Evolutionary conservation across 345 rosid genomes (phyloP).

Genomic region (Boechera retrofracta): DNA sequence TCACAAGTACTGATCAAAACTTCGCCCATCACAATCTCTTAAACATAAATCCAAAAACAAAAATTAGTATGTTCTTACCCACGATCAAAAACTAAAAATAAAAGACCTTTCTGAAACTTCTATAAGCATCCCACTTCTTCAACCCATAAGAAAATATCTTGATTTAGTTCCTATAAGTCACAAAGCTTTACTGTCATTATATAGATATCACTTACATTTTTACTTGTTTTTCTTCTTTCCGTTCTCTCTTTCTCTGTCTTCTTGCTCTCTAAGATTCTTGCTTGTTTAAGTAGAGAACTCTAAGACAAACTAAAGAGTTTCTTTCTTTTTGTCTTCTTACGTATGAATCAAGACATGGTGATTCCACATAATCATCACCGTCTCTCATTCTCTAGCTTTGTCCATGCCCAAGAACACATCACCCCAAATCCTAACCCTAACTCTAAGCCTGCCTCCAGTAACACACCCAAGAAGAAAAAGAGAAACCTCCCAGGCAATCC

Average conservation of each 20-base stretch:
- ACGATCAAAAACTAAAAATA: background rate
- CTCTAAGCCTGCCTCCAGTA: conserved; percentile 50
- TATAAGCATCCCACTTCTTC: background rate
- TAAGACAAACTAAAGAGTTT: conserved; percentile 31
- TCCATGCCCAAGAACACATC: conserved; percentile 47
- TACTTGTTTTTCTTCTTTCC: conserved; percentile 13
- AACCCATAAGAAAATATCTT: conserved; percentile 2
- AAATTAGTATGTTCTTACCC: background rate
- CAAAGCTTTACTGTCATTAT: conserved; percentile 28
- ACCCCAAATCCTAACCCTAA: conserved; percentile 52
- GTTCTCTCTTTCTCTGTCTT: conserved; percentile 21
- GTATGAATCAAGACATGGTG: conserved; percentile 41
- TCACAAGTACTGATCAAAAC: conserved; percentile 30
- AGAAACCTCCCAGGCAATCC: conserved; percentile 71
- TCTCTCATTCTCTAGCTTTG: conserved; percentile 47
- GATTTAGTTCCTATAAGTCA: conserved; percentile 21
- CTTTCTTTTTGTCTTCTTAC: conserved; percentile 20
- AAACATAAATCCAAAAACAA: background rate
- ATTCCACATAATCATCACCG: conserved; percentile 56
- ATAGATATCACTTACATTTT: conserved; percentile 31
- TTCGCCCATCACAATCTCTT: conserved; percentile 1
- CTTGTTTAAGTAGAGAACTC: conserved; percentile 35
- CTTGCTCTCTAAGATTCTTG: conserved; percentile 28
- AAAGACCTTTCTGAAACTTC: conserved; percentile 4
- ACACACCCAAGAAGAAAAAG: conserved; percentile 59